Conservation (phyloP, 1,284 basidiomycete genomes). For the Entoloma clypeatum region DNA sequence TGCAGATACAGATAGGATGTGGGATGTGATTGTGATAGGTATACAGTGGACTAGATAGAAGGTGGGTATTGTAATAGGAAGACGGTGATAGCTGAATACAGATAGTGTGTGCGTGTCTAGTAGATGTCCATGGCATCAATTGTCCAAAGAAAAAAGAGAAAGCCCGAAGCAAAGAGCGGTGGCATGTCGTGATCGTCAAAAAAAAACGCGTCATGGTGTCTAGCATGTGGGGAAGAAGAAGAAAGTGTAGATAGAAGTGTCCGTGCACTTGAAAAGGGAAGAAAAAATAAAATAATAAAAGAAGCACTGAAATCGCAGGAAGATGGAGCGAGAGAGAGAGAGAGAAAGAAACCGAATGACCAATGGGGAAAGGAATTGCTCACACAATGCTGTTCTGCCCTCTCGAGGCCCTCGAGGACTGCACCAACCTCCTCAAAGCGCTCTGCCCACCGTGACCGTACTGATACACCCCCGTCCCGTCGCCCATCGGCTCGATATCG, state of each 20-base stretch:
- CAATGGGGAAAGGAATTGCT: too few relatives aligned
- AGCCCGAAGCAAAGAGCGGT: slow-evolving; percentile 2
- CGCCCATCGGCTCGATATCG: slow-evolving; percentile 11
- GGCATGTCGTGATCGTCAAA: slow-evolving; percentile 1
- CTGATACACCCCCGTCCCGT: slow-evolving; percentile 23
- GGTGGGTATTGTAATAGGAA: slow-evolving; percentile 12
- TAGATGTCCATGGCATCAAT: not conserved
- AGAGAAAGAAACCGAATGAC: too few relatives aligned
- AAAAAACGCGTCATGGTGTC: slow-evolving; percentile 21
- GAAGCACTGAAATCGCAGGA: slow-evolving; percentile 14
- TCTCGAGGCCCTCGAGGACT: slow-evolving; percentile 19
- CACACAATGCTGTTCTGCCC: slow-evolving; percentile 15
- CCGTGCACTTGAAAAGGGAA: slow-evolving; percentile 8
- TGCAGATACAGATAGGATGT: slow-evolving; percentile 14
- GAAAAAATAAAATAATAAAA: slow-evolving; percentile 11
- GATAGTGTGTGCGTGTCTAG: slow-evolving; percentile 13
- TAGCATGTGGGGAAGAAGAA: slow-evolving; percentile 16
- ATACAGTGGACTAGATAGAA: slow-evolving; percentile 8
- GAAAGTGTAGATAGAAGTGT: slow-evolving; percentile 7
- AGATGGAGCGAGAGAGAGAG: not conserved
- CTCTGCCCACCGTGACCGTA: slow-evolving; percentile 21
- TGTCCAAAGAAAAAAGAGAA: not conserved
- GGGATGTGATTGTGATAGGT: slow-evolving; percentile 1
- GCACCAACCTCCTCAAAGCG: slow-evolving; percentile 29
- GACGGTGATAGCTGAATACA: slow-evolving; percentile 14